Base-by-base conservation (phyloP, 768 basidiomycete genomes). In the Trametes meyenii region DNA sequence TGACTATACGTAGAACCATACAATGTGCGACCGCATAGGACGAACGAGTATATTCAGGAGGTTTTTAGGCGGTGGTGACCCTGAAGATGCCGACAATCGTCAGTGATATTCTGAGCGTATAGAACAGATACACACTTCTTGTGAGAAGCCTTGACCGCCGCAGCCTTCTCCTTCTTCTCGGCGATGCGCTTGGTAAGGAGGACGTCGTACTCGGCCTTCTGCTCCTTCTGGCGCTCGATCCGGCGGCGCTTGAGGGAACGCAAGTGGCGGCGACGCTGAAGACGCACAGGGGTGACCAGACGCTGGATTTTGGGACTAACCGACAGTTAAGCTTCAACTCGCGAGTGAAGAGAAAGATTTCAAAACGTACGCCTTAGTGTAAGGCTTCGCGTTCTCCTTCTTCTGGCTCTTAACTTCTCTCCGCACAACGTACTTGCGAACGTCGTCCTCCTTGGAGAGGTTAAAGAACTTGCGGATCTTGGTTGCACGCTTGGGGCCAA, bases 381-480 rank as follows among this genome's bases (percentile, higher is more conserved):
- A 96, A 46, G 95, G 90, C 82, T 97, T 97, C 52, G 89, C 92
- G 66, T 82, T 78, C 71, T 85, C 84, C 83, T 96, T 97, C 89
- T 96, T 97, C 72, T 81, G 67, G 75, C 87, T 89, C 78, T 78
- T 87, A 46, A 98, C 94, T 80, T 97, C 95, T 68, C 96, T 82
- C 70, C 94, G 82, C 70, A 98, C 88, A 67, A 97, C 96, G 76
- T 96, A 98, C 79, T 97, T 96, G 80, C 93, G 87, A 61, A 99
- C 96, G 80, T 98, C 96, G 72, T 99, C 96, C 72, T 96, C 90
- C 85, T 98, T 98, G 80, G 84, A 83, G 74, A 98, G 81, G 83
- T 96, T 96, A 85, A 99, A 98, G 86, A 98, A 97, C 73, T 78
- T 85, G 76, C 95, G 85, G 79, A 99, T 98, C 86, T 96, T 96